Conservation (phyloP, 345 rosid species). For the Nasturtium officinale region DNA sequence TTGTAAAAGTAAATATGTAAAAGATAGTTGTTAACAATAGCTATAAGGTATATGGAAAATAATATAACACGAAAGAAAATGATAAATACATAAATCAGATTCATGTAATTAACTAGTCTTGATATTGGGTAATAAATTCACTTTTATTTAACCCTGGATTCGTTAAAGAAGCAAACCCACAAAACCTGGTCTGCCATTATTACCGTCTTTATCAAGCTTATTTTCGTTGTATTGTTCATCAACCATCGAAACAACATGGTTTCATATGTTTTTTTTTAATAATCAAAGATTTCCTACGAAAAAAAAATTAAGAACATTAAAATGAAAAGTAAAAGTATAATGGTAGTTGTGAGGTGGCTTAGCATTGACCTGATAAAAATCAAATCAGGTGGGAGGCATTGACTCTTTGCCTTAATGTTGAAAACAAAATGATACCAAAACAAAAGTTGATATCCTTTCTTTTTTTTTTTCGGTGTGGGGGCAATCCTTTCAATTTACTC, state of each 20-base stretch:
- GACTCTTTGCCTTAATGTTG: slow-evolving; percentile 47
- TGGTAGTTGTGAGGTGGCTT: slow-evolving; percentile 44
- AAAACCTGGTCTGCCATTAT: slow-evolving; percentile 43
- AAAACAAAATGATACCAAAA: slow-evolving; percentile 47
- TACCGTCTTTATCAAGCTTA: slow-evolving; percentile 35
- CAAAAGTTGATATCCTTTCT: slow-evolving; percentile 41
- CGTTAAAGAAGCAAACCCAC: slow-evolving; percentile 42
- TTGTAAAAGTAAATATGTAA: background rate
- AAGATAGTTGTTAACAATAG: background rate
- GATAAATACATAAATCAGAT: background rate
- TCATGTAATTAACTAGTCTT: background rate
- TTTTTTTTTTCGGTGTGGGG: slow-evolving; percentile 13
- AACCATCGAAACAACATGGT: slow-evolving; percentile 24
- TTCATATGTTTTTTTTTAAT: background rate
- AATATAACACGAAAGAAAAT: background rate
- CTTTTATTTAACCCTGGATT: slow-evolving; percentile 38
- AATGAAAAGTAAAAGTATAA: slow-evolving; percentile 25
- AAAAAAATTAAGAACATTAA: background rate
- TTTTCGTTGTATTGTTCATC: background rate
- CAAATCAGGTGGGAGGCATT: slow-evolving; percentile 42
- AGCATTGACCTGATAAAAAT: slow-evolving; percentile 40
- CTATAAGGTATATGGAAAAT: background rate
- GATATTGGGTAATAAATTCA: slow-evolving; percentile 17
- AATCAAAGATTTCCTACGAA: slow-evolving; percentile 11
- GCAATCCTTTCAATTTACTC: slow-evolving; percentile 40